Evolutionary conservation across 495 filamentous ascomycete genomes (phyloP), one percentile per base, ranked within the genome.

Genomic region (Neurospora sp.): DNA sequence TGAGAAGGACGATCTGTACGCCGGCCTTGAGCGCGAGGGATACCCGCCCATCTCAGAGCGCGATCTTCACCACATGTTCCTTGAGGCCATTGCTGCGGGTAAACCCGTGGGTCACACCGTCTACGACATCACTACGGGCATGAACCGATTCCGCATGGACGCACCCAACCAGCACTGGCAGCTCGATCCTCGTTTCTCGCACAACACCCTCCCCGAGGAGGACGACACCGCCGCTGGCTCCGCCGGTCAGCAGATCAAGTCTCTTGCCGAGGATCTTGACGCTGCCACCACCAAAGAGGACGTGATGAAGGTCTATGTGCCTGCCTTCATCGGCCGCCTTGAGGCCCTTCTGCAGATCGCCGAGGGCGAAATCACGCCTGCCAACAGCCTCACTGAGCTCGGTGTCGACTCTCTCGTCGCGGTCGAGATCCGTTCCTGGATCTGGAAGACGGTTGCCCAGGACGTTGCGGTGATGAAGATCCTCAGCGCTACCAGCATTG

Each of bases 31-130:
- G 77, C 80, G 82, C 5, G 83, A 85, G 42, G 83, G 83, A 42
- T 86, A 86, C 44, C 84, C 82, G 27, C 85, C 82, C 72, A 86
- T 90, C 70, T 89, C 88, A 1, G 89, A 91, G 75, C 82, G 82
- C 9, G 88, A 90, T 70, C 80, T 90, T 70, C 87, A 88, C 42
- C 86, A 89, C 73, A 83, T 89, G 76, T 89, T 91, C 74, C 81
- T 87, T 11, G 89, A 91, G 76, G 86, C 88, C 23, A 83, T 91
- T 23, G 72, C 80, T 27, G 80, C 83, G 2, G 82, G 84, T 12
- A 75, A 75, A 69, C 81, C 83, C 0, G 70, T 27, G 42, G 72
- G 74, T 5, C 73, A 42, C 0, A 72, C 74, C 27, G 71, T 79
- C 20, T 70, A 73, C 54, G 79, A 83, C 71, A 76, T 86, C 39